phyloP scores from a whole-genome alignment of 2,329 filamentous ascomycete species.

The Amauroascus niger region DNA sequence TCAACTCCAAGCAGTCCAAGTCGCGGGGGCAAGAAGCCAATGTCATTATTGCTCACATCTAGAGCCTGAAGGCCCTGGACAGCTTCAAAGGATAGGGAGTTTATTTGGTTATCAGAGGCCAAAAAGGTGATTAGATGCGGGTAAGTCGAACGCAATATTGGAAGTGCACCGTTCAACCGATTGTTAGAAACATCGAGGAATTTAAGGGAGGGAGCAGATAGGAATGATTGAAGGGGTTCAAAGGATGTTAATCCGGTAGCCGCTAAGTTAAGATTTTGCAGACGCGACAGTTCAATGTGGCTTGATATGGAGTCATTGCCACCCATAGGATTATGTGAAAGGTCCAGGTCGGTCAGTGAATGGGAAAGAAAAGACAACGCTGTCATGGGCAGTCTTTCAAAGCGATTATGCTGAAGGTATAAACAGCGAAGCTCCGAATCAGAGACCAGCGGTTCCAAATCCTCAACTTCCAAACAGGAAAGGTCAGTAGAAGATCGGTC shows the following conservation, averaged over 20 bases:
- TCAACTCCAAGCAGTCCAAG: conserved; percentile 65
- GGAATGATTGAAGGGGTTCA: conserved; percentile 52
- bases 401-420: conserved; percentile 66
- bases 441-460: conserved; percentile 36
- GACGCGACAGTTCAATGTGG: conserved; percentile 57
- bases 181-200: conserved; percentile 77
- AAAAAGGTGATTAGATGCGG: conserved; percentile 62
- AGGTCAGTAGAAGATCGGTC: conserved; percentile 60
- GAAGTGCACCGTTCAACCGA: conserved; percentile 59
- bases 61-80: conserved; percentile 66
- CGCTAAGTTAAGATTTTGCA: conserved; percentile 67
- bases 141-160: conserved; percentile 56
- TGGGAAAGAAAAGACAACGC: conserved; percentile 62
- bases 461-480: conserved; percentile 44
- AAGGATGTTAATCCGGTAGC: conserved; percentile 65
- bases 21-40: conserved; percentile 67
- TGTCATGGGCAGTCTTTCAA: conserved; percentile 56
- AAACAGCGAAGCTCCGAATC: conserved; percentile 46
- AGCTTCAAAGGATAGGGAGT: conserved; percentile 60
- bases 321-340: conserved; percentile 64
- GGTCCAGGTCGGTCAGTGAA: conserved; percentile 59
- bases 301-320: conserved; percentile 57
- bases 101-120: conserved; percentile 68
- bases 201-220: conserved; percentile 65
- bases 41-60: conserved; percentile 76